Evolutionary conservation across 2,329 filamentous ascomycete species (phyloP), one percentile per base, ranked within the genome.

Genomic region (Colletotrichum sp.): DNA sequence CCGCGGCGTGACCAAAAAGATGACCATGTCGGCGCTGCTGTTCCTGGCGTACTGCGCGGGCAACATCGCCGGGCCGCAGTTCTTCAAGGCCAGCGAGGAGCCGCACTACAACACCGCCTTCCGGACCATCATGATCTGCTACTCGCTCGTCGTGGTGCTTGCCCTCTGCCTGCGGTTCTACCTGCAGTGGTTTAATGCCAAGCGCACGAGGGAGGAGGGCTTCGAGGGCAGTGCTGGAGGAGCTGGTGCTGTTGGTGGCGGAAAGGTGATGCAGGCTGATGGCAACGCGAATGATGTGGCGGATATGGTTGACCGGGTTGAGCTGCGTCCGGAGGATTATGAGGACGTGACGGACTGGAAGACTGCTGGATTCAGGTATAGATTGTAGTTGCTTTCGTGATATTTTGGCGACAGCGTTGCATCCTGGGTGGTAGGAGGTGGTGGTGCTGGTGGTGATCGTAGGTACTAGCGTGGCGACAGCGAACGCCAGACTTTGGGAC

Each of bases 281-380:
- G 70, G 74, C 4, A 77, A 76, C 9, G 69, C 73, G 1, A 77
- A 77, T 2, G 75, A 81, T 38, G 77, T 81, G 7, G 78, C 78
- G 3, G 80, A 81, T 51, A 80, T 78, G n/a, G 80, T 83, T n/a
- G 77, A 78, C 13, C 81, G 81, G 34, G 79, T 85, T 0, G 82
- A 84, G 63, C 77, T 88, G 27, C 80, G 82, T 21, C 82, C 84
- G 0, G 84, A 86, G 67, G 87, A 88, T 72, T 88, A 90, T 70
- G 88, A 90, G 24, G 90, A 92, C 79, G 80, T 88, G 4, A 92
- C 90, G 3, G 90, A 92, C 77, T 91, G 89, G 87, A 86, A 90
- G 47, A 90, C 86, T 1, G 79, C 86, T 21, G 90, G 90, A 0
- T 92, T 92, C 75, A 86, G 90, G 55, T 92, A 92, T 80, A 86